Evolutionary conservation across 164 flowering plant genomes (phyloP), one percentile per base, ranked within the genome.

Genomic region (Magnolia officinalis): DNA sequence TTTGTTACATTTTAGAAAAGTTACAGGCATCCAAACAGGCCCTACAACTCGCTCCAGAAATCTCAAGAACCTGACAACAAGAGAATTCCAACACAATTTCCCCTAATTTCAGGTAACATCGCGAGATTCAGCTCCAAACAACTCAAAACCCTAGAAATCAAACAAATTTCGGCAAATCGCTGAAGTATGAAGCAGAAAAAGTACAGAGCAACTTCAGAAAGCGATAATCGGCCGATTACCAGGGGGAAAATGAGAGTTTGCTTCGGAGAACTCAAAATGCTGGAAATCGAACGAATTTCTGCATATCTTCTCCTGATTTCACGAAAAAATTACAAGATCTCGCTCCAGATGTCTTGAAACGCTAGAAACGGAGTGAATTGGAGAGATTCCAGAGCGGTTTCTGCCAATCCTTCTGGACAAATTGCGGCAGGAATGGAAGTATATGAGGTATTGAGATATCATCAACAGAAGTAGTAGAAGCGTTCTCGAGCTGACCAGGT

Each of bases 401-500:
- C 24, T n/a, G 16, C 13, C 45, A 37, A 49, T 19, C 55, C 23
- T 8, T 13, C 31, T 11, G 13, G 13, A 29, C 18, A 29, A 37
- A 31, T 6, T 16, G 8, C 50, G 14, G 18, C 19, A 37, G 9
- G 26, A 20, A 50, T 26, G 21, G 16, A 6, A n/a, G 18, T 29
- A n/a, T 18, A 18, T 18, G 24, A 19, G 23, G 1, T 4, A 19
- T n/a, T 19, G 59, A 8, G 8, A 37, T 6, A 16, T 19, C 3
- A 50, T 16, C 55, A 67, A 4, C 16, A 70, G 52, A 2, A 8
- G 58, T 6, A 50, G 72, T 37, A 19, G 72, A 16, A 29, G 50
- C n/a, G 13, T 7, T 31, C 71, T 29, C 51, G 50, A 29, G 13
- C 50, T 50, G 72, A 70, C 72, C 72, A n/a, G 72, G 72, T 70